phyloP scores from a whole-genome alignment of 805 yeast species.

The Kuraishia piskuri region DNA sequence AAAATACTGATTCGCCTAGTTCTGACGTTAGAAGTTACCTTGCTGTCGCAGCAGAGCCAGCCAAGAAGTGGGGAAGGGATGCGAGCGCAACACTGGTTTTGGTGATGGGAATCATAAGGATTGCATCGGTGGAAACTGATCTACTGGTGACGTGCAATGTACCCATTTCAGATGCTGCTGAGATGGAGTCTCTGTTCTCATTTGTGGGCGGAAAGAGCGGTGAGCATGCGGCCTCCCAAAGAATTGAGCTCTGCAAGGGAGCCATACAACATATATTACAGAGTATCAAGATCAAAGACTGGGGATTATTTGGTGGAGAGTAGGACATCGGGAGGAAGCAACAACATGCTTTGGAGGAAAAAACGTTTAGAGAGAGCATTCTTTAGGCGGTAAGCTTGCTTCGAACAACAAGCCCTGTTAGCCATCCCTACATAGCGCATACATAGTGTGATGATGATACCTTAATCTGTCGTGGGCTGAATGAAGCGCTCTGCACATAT shows the following conservation, averaged over 20 bases:
- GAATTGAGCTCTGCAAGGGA: conserved; percentile 19
- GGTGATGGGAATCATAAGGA: conserved; percentile 48
- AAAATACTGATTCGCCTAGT: neutral
- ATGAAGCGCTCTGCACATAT: too few relatives aligned
- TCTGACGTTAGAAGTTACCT: conserved; percentile 18
- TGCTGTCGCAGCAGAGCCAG: conserved; percentile 31
- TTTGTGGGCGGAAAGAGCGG: conserved; percentile 8
- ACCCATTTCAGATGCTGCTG: conserved; percentile 31
- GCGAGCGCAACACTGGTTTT: conserved; percentile 31
- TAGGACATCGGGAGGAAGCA: neutral
- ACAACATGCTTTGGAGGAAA: too few relatives aligned
- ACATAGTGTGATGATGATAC: too few relatives aligned
- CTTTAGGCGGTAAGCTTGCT: too few relatives aligned
- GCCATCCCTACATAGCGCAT: too few relatives aligned
- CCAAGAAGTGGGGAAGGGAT: conserved; percentile 43
- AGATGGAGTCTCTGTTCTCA: conserved; percentile 16
- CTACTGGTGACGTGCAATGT: conserved; percentile 51
- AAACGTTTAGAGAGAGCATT: too few relatives aligned
- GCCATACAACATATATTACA: conserved; percentile 17
- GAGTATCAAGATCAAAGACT: conserved; percentile 31
- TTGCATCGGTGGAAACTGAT: conserved; percentile 48
- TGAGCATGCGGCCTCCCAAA: conserved; percentile 12
- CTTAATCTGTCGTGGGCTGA: too few relatives aligned
- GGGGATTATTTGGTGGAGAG: conserved; percentile 34
- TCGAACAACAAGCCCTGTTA: too few relatives aligned